phyloP scores from a whole-genome alignment of 2,329 filamentous ascomycete genomes.

The Gaeumannomyces tritici region DNA sequence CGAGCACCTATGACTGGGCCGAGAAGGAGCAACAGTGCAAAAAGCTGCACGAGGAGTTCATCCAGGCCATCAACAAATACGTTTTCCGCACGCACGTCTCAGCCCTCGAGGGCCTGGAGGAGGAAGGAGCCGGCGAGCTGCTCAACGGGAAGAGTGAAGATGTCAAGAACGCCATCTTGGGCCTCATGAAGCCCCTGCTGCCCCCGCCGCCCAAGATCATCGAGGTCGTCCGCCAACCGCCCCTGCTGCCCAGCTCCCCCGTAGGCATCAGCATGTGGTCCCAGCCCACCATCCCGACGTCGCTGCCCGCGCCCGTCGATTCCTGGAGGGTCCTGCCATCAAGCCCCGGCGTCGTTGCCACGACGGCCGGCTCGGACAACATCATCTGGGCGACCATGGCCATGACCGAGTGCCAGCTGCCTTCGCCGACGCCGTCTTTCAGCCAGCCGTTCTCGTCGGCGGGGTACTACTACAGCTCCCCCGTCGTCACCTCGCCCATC shows the following conservation, averaged over 20 bases:
- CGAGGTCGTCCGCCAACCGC: conserved; percentile 78
- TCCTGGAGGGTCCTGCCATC: conserved; percentile 88
- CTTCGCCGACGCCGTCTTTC: conserved; percentile 64
- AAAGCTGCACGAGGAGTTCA: conserved; percentile 93
- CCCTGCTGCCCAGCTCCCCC: conserved; percentile 76
- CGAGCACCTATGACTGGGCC: conserved; percentile 86
- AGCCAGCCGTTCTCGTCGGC: conserved; percentile 69
- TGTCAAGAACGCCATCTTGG: conserved; percentile 78
- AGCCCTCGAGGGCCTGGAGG: conserved; percentile 89
- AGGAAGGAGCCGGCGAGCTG: conserved; percentile 90
- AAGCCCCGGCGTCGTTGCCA: conserved; percentile 60
- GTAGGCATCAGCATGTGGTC: conserved; percentile 72
- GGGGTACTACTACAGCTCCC: conserved; percentile 70
- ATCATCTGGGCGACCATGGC: conserved; percentile 73
- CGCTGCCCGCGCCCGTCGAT: conserved; percentile 64
- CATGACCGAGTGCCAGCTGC: conserved; percentile 63
- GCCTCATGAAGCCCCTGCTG: conserved; percentile 77
- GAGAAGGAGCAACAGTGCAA: conserved; percentile 95
- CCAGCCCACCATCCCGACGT: conserved; percentile 50
- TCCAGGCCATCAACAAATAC: conserved; percentile 95
- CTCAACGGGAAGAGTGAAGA: conserved; percentile 87
- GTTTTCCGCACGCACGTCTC: conserved; percentile 84
- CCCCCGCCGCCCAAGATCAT: conserved; percentile 80
- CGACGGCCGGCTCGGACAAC: conserved; percentile 61
- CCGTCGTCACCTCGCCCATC: conserved; percentile 64